Conservation (phyloP, 805 yeast species). For the Yamadazyma akitaensis region DNA sequence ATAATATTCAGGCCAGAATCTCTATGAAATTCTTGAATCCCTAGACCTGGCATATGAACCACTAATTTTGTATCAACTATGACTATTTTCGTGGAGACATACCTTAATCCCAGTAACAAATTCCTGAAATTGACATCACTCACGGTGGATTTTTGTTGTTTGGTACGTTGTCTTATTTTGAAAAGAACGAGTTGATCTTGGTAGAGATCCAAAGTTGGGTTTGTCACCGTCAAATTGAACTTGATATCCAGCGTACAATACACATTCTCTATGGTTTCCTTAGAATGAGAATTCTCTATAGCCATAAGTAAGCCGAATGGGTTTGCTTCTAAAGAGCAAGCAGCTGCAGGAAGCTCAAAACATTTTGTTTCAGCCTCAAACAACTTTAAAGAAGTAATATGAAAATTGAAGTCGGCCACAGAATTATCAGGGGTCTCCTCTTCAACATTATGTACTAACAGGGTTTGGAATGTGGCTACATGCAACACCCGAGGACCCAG, state of each 20-base stretch:
- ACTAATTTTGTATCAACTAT: slow-evolving; percentile 29
- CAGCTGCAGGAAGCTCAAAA: slow-evolving; percentile 35
- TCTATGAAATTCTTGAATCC: slow-evolving; percentile 20
- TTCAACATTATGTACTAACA: slow-evolving; percentile 11
- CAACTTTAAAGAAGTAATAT: slow-evolving; percentile 27
- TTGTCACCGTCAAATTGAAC: slow-evolving; percentile 24
- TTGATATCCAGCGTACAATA: slow-evolving; percentile 7
- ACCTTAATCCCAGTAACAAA: slow-evolving; percentile 9
- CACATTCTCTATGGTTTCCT: slow-evolving; percentile 1
- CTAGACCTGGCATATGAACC: slow-evolving; percentile 29
- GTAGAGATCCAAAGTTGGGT: slow-evolving; percentile 34
- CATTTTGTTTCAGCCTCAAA: slow-evolving; percentile 27
- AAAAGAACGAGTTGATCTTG: slow-evolving; percentile 33
- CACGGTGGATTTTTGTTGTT: slow-evolving; percentile 2
- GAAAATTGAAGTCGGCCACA: slow-evolving; percentile 16
- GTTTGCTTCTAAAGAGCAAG: slow-evolving; percentile 23
- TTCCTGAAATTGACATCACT: slow-evolving; percentile 15
- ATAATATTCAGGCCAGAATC: slow-evolving; percentile 26
- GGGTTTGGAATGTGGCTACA: slow-evolving; percentile 20
- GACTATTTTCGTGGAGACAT: slow-evolving; percentile 21
- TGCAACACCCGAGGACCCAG: slow-evolving; percentile 16
- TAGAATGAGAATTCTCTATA: slow-evolving; percentile 11
- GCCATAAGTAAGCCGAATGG: slow-evolving; percentile 22
- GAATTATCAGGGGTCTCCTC: slow-evolving; percentile 6
- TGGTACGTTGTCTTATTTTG: slow-evolving; percentile 6